A percentile compares a stretch with the other conserved stretches of the same genome.
Evolutionary conservation across 805 yeast species (phyloP).

Genomic region (Hemisphaericaspora nanyangensis): DNA sequence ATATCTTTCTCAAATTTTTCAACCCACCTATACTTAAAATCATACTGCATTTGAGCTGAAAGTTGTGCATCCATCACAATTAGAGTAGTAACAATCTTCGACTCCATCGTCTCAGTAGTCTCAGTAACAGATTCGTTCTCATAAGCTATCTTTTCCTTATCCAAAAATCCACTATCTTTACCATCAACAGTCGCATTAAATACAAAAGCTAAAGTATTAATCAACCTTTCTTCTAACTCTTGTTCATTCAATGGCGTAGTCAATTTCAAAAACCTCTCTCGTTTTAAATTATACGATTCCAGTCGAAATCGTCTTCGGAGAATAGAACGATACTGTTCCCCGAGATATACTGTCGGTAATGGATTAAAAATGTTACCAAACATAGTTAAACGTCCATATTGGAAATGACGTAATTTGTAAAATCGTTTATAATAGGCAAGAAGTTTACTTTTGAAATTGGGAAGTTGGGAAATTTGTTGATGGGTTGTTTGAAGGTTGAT

Average conservation of each 20-base stretch:
- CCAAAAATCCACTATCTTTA: slow-evolving; percentile 4
- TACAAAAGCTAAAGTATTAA: slow-evolving; percentile 28
- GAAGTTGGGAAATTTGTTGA: slow-evolving; percentile 2
- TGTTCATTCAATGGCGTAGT: slow-evolving; percentile 4
- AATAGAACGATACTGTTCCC: slow-evolving; percentile 15
- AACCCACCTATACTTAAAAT: slow-evolving; percentile 21
- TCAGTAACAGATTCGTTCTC: not conserved
- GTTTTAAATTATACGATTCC: slow-evolving; percentile 14
- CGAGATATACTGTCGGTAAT: not conserved
- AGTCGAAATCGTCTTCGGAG: slow-evolving; percentile 24
- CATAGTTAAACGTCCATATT: not conserved
- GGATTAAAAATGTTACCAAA: slow-evolving; percentile 14
- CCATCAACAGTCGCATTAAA: slow-evolving; percentile 26
- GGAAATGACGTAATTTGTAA: slow-evolving; percentile 24
- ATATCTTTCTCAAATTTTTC: not conserved
- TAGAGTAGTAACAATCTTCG: slow-evolving; percentile 19
- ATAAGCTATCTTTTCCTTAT: too few relatives aligned
- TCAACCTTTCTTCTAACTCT: slow-evolving; percentile 17
- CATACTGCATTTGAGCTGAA: slow-evolving; percentile 23
- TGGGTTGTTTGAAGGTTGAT: slow-evolving; percentile 4
- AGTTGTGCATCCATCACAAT: slow-evolving; percentile 18
- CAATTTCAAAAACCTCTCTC: slow-evolving; percentile 12
- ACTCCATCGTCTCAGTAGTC: slow-evolving; percentile 15
- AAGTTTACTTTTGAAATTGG: slow-evolving; percentile 11
- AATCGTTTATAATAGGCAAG: slow-evolving; percentile 27